Evolutionary conservation across 139 green algal species (phyloP).

Genomic region (Haematococcus lacustris): DNA sequence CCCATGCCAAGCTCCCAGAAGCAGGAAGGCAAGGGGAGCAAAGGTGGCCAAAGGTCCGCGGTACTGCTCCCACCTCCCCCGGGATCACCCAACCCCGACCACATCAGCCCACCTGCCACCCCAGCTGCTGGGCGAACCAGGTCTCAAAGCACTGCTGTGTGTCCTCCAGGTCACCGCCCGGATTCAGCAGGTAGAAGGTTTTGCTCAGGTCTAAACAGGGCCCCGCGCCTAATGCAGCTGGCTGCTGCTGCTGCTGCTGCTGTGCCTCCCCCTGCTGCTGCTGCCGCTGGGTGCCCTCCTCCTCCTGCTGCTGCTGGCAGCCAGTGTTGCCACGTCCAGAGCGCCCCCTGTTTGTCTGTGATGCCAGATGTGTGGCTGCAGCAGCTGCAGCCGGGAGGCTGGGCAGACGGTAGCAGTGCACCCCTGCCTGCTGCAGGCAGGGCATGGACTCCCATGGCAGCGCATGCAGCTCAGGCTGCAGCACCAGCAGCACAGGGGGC

Average conservation of each 20-base stretch:
- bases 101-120: slow-evolving; percentile 60
- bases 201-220: slow-evolving; percentile 20
- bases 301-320: not conserved
- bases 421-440: slow-evolving; percentile 16
- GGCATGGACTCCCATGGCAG: slow-evolving; percentile 72
- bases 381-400: no score
- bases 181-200: slow-evolving; percentile 83
- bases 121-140: slow-evolving; percentile 47
- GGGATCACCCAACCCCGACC: no score
- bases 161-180: slow-evolving; percentile 64
- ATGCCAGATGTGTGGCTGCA: no score
- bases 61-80: no score
- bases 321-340: no score
- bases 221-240: not conserved
- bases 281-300: not conserved
- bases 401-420: no score
- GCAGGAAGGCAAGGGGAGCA: no score
- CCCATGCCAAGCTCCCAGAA: no score
- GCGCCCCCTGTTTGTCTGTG: no score
- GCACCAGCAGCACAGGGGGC: slow-evolving; percentile 47
- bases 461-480: slow-evolving; percentile 49
- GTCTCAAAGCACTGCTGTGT: slow-evolving; percentile 75
- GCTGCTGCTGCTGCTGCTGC: not conserved
- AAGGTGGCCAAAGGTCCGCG: no score
- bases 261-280: not conserved